Evolutionary conservation across 2,329 filamentous ascomycete genomes (phyloP), one percentile per base, ranked within the genome.

Genomic region (Colletotrichum musae): DNA sequence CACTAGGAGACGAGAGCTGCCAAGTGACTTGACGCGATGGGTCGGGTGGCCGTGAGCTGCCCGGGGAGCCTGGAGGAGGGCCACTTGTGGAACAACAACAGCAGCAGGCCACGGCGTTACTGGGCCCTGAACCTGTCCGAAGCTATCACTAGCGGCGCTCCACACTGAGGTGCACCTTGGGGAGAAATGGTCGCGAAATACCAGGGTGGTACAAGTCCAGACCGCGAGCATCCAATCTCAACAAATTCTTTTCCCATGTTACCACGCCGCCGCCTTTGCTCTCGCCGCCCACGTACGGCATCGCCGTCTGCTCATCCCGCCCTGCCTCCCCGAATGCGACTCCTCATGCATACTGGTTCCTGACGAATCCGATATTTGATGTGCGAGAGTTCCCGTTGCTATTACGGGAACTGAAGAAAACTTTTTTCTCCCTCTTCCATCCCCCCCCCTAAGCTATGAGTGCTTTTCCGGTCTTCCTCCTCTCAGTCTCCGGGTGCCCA

Each of bases 211-310:
- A 69, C 70, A 64, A 71, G 63, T 64, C 70, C 68, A 68, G 59
- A 62, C 64, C 58, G 24, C 26, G 57, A 58, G 16, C 28, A 53
- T 36, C 32, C 32, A 36, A 36, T 32, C 68, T 70, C 68, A 70
- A 70, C 68, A 70, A 68, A 70, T 70, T 68, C 58, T 68, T 70
- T 67, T 68, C 64, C 57, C 57, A 68, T 70, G 48, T 58, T 68
- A 36, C 61, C 53, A 51, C 58, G 39, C 53, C 21, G 36, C 45
- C 9, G 36, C 45, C 9, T 39, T 59, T 56, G 28, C 41, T 66
- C 54, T 39, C 50, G 15, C 50, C 12, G 28, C 12, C 50, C 32
- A n/a, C n/a, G 12, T n/a, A 57, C 62, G 56, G 62, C 36, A 51
- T 69, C 56, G 66, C 62, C 62, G 61, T 65, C 21, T 36, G n/a